phyloP scores from a whole-genome alignment of 805 yeast genomes.

The Wickerhamomyces bisporus region DNA sequence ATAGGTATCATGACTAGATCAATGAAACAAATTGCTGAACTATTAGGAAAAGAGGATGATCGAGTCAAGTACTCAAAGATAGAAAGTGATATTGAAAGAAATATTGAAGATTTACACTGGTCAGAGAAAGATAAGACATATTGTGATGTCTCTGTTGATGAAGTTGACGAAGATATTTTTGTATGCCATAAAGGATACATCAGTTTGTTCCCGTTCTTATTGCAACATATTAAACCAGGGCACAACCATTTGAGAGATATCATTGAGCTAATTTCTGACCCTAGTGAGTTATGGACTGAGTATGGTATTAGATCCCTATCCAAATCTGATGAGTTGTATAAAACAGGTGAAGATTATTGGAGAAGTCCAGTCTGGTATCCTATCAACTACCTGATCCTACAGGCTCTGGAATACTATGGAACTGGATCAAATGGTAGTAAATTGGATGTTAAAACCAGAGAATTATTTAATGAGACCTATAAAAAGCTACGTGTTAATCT shows the following conservation, averaged over 20 bases:
- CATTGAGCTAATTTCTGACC: conserved; percentile 57
- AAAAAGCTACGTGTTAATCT: conserved; percentile 56
- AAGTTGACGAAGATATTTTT: conserved; percentile 59
- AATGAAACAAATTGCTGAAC: conserved; percentile 64
- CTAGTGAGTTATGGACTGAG: conserved; percentile 68
- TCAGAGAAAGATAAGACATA: conserved; percentile 55
- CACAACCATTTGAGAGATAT: conserved; percentile 45
- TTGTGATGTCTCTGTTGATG: conserved; percentile 81
- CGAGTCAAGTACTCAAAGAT: conserved; percentile 45
- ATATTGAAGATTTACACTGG: conserved; percentile 81
- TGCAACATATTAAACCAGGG: conserved; percentile 52
- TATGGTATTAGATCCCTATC: conserved; percentile 83
- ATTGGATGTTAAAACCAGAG: conserved; percentile 25
- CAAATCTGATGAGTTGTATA: conserved; percentile 56
- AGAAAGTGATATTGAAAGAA: conserved; percentile 51
- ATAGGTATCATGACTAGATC: conserved; percentile 88
- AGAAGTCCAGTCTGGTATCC: conserved; percentile 92
- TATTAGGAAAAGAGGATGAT: conserved; percentile 57
- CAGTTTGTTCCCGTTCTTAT: conserved; percentile 76
- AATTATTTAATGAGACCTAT: conserved; percentile 45
- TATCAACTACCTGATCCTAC: conserved; percentile 78
- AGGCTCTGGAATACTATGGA: conserved; percentile 56
- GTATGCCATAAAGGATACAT: conserved; percentile 92
- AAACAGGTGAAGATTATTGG: conserved; percentile 90
- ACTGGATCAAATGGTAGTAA: conserved; percentile 17